Evolutionary conservation across 1,284 basidiomycete genomes (phyloP).

Genomic region (Heterobasidion irregulare): DNA sequence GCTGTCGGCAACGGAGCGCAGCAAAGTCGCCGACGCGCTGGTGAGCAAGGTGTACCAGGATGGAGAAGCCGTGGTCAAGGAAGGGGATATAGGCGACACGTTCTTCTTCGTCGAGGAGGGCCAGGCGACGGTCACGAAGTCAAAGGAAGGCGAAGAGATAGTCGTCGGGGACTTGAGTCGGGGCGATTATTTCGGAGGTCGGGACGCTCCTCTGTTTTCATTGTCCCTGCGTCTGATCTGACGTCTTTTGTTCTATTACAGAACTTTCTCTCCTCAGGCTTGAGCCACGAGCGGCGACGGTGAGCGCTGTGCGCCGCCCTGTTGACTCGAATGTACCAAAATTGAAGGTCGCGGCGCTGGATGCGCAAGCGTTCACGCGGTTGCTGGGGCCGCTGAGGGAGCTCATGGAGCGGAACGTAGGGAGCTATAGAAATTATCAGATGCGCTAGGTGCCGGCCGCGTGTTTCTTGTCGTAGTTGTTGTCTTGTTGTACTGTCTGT

Average conservation of each 20-base stretch:
- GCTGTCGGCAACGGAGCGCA: constrained; percentile 81
- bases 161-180: constrained; percentile 73
- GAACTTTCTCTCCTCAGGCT: constrained; percentile 82
- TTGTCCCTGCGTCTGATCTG: neutral
- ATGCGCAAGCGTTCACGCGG: constrained; percentile 91
- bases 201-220: constrained; percentile 19
- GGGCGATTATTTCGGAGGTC: constrained; percentile 98
- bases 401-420: constrained; percentile 80
- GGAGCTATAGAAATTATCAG: constrained; percentile 31
- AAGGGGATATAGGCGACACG: constrained; percentile 93
- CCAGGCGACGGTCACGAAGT: constrained; percentile 82
- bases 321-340: constrained; percentile 42
- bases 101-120: constrained; percentile 98
- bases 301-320: constrained; percentile 65
- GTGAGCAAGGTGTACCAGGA: constrained; percentile 78
- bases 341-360: constrained; percentile 89
- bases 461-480: constrained; percentile 1
- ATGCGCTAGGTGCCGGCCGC: neutral
- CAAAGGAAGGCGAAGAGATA: constrained; percentile 41
- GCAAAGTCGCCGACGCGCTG: constrained; percentile 95
- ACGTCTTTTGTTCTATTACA: constrained; percentile 17
- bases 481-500: neutral
- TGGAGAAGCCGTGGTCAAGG: constrained; percentile 80
- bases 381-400: constrained; percentile 86
- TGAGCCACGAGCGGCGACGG: constrained; percentile 88